Conservation (phyloP, 129 eudicot species). For the Artemisia argyi region DNA sequence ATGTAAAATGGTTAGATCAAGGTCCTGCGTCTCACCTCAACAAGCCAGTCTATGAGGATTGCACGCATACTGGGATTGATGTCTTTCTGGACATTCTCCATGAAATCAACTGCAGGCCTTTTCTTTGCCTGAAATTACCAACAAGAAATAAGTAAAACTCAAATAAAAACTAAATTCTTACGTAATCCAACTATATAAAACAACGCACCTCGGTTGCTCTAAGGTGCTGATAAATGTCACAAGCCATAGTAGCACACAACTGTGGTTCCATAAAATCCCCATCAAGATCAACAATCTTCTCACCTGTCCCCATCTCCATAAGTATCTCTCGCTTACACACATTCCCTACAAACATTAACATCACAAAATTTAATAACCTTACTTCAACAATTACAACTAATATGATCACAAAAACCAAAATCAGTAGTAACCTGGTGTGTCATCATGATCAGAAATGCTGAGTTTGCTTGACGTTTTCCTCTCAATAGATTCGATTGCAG, state of each 20-base stretch:
- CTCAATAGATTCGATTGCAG: slow-evolving; percentile 74
- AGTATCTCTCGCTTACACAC: slow-evolving; percentile 84
- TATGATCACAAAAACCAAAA: background rate
- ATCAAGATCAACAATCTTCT: slow-evolving; percentile 70
- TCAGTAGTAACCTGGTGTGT: slow-evolving; percentile 45
- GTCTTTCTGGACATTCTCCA: slow-evolving; percentile 91
- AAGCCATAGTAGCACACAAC: slow-evolving; percentile 89
- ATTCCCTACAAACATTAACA: slow-evolving; percentile 35
- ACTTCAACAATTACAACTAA: background rate
- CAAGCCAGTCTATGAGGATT: slow-evolving; percentile 94
- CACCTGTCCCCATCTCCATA: slow-evolving; percentile 43
- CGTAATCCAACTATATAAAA: background rate
- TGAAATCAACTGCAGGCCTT: slow-evolving; percentile 79
- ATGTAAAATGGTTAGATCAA: no score
- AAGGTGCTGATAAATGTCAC: slow-evolving; percentile 96
- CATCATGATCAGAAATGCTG: slow-evolving; percentile 63
- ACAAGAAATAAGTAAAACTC: background rate
- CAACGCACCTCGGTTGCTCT: slow-evolving; percentile 71
- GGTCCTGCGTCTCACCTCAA: slow-evolving; percentile 55
- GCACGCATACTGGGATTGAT: slow-evolving; percentile 94
- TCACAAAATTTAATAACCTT: background rate
- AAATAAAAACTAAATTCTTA: background rate
- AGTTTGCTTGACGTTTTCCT: slow-evolving; percentile 66
- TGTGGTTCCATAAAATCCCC: slow-evolving; percentile 80
- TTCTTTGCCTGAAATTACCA: slow-evolving; percentile 50